Evolutionary conservation across 2,329 filamentous ascomycete genomes (phyloP).

Genomic region (Malbranchea cinnamomea): DNA sequence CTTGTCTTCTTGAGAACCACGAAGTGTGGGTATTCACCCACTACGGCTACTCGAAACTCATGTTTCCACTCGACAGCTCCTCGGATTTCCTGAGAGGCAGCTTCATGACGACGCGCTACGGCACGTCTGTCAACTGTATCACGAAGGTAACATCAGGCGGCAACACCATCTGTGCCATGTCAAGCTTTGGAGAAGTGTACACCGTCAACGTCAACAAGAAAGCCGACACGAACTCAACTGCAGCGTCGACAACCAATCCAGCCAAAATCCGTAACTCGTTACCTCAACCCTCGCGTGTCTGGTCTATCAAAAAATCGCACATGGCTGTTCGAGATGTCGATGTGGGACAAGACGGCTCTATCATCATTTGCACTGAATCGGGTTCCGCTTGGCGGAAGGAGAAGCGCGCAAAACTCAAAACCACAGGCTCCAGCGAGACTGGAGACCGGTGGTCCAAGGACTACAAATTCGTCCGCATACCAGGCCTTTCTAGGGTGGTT

Average conservation of each 20-base stretch:
- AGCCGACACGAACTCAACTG: constrained; percentile 43
- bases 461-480: constrained; percentile 87
- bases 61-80: constrained; percentile 60
- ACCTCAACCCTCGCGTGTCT: constrained; percentile 64
- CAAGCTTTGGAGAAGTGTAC: constrained; percentile 72
- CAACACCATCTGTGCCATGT: constrained; percentile 81
- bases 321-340: constrained; percentile 76
- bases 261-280: constrained; percentile 75
- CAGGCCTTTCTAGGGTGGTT: constrained; percentile 71
- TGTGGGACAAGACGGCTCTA: constrained; percentile 82
- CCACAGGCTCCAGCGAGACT: constrained; percentile 34
- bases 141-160: constrained; percentile 68
- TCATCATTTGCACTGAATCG: constrained; percentile 84
- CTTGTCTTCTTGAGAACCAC: constrained; percentile 68
- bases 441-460: constrained; percentile 57
- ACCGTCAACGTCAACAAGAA: constrained; percentile 63
- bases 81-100: constrained; percentile 54
- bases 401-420: constrained; percentile 67
- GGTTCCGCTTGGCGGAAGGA: constrained; percentile 87
- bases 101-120: constrained; percentile 50
- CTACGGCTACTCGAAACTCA: constrained; percentile 84
- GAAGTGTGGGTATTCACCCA: constrained; percentile 91
- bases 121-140: constrained; percentile 52
- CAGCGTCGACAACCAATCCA: constrained; percentile 77
- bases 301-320: constrained; percentile 72